These are phyloP conservation scores for Teratosphaeria destructans DNA, from an alignment of 2,329 filamentous ascomycete species.

Conservation along the genomic window DNA sequence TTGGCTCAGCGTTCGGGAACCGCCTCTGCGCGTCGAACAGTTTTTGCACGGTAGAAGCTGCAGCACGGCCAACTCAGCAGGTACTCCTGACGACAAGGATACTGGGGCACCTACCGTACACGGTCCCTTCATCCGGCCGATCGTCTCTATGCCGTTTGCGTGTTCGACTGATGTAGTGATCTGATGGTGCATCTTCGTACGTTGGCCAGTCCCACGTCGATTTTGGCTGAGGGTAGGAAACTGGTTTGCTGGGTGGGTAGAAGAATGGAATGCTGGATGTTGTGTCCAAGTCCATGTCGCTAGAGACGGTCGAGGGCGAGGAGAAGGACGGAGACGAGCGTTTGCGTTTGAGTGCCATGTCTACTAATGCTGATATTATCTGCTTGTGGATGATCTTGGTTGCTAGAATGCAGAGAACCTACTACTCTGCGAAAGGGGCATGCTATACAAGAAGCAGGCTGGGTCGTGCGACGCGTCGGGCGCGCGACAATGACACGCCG, in stretches of 20 bases:
- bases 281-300: conserved; percentile 4
- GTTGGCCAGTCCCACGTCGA: conserved; percentile 18
- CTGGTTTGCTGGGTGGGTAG: conserved; percentile 21
- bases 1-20: conserved; percentile 14
- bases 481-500: neutral
- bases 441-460: neutral
- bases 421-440: neutral
- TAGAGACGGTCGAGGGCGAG: conserved; percentile 28
- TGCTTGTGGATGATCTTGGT: neutral
- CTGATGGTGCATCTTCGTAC: conserved; percentile 10
- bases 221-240: conserved; percentile 8
- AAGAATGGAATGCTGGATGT: conserved; percentile 20
- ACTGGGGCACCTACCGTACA: conserved; percentile 40
- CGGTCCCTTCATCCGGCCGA: conserved; percentile 44
- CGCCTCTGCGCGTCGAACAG: conserved; percentile 35
- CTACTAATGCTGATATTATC: conserved; percentile 1
- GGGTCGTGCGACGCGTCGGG: neutral
- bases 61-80: conserved; percentile 10
- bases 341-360: conserved; percentile 50
- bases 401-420: neutral
- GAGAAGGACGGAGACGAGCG: conserved; percentile 38
- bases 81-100: conserved; percentile 6
- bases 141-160: conserved; percentile 49
- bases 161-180: conserved; percentile 45
- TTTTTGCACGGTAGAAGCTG: conserved; percentile 36